Evolutionary conservation across 768 basidiomycete genomes (phyloP).

Genomic region (Nevesoporus exiguus): DNA sequence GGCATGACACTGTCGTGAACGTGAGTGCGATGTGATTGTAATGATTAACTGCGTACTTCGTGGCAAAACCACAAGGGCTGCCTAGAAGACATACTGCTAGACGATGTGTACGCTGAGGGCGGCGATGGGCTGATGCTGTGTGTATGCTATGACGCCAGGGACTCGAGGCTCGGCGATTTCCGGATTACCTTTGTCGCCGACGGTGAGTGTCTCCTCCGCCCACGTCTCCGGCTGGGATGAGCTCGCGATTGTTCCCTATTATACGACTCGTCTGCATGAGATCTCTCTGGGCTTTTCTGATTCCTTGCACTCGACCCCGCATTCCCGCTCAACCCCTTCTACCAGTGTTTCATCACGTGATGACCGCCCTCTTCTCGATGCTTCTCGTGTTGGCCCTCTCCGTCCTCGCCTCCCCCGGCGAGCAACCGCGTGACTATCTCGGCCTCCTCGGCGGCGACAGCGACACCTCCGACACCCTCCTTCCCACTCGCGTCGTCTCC

Average conservation of each 20-base stretch:
- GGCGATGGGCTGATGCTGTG: neutral
- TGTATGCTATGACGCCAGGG: constrained; percentile 7
- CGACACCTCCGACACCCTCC: neutral
- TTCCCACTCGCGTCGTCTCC: neutral
- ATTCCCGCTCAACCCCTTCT: no score
- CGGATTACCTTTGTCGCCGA: constrained; percentile 6
- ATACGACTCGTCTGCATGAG: constrained; percentile 44
- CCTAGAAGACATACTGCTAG: constrained; percentile 62
- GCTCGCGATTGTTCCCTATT: constrained; percentile 55
- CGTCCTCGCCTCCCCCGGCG: neutral
- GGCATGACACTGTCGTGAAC: constrained; percentile 62
- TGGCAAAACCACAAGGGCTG: constrained; percentile 82
- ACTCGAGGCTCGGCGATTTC: constrained; percentile 5
- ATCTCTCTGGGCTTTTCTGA: no score
- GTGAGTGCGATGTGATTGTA: constrained; percentile 8
- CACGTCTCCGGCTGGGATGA: no score
- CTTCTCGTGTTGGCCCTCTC: neutral
- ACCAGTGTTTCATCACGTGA: no score
- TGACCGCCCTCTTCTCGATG: neutral
- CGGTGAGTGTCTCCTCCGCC: no score
- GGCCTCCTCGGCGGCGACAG: constrained; percentile 10
- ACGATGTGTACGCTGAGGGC: constrained; percentile 2
- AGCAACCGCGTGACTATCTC: constrained; percentile 12
- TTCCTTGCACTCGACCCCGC: no score
- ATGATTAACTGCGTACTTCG: constrained; percentile 41